A percentile compares a stretch with the other conserved stretches of the same genome.
phyloP scores from a whole-genome alignment of 2,329 filamentous ascomycete species.

The Alternaria rosae region DNA sequence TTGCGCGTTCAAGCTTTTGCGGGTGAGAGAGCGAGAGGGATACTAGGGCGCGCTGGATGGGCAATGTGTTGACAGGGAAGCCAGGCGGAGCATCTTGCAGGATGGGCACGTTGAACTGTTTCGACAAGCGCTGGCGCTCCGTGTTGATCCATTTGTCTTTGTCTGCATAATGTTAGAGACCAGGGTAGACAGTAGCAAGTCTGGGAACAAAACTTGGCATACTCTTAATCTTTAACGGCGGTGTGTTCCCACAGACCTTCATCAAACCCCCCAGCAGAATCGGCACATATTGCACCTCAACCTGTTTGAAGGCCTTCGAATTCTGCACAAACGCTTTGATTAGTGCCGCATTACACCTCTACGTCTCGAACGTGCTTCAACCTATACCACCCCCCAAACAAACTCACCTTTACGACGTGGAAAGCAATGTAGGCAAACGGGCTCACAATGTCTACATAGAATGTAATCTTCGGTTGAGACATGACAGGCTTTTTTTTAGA shows the following conservation, averaged over 20 bases:
- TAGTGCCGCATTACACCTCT: not conserved
- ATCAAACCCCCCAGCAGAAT: slow-evolving; percentile 68
- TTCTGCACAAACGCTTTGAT: slow-evolving; percentile 50
- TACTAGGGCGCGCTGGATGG: slow-evolving; percentile 61
- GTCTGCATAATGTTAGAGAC: slow-evolving; percentile 52
- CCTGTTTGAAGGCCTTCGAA: slow-evolving; percentile 62
- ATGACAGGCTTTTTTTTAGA: slow-evolving; percentile 37
- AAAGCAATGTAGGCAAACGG: slow-evolving; percentile 69
- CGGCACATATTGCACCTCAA: slow-evolving; percentile 64
- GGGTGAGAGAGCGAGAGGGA: slow-evolving; percentile 56
- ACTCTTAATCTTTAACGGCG: slow-evolving; percentile 66
- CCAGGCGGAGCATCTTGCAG: slow-evolving; percentile 52
- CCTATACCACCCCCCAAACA: not conserved
- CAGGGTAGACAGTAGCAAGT: not conserved
- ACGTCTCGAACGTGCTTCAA: not conserved
- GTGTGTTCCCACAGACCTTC: slow-evolving; percentile 61
- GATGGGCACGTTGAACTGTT: slow-evolving; percentile 63
- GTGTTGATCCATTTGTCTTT: slow-evolving; percentile 65
- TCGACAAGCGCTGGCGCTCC: slow-evolving; percentile 64
- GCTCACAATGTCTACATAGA: slow-evolving; percentile 67
- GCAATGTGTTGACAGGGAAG: slow-evolving; percentile 63
- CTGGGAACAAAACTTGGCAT: slow-evolving; percentile 16
- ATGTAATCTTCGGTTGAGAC: slow-evolving; percentile 60
- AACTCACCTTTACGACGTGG: slow-evolving; percentile 60
- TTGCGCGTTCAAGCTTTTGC: slow-evolving; percentile 49